Percentiles rank a stretch among this genome's conserved stretches.
phyloP scores from a whole-genome alignment of 305 asterid genomes.

The Solanum hybrid region DNA sequence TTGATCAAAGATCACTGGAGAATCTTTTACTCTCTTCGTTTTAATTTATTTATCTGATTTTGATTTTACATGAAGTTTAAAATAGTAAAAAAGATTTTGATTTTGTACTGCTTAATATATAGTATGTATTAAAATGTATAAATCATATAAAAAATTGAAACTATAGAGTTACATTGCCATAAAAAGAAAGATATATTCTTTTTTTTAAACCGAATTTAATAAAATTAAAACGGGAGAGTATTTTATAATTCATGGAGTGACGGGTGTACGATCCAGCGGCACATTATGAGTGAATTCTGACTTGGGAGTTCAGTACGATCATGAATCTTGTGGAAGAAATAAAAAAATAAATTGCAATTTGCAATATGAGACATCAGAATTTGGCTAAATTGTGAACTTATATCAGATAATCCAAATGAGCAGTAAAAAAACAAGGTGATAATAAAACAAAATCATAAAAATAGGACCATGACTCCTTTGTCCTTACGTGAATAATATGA shows the following conservation, averaged over 20 bases:
- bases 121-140: not conserved
- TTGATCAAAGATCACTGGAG: not conserved
- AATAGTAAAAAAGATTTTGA: accelerated
- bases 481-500: not conserved
- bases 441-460: not conserved
- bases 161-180: not conserved
- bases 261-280: not conserved
- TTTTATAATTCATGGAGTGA: not conserved
- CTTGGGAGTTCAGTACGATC: not conserved
- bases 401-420: not conserved
- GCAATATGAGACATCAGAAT: not conserved
- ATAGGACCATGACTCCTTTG: not conserved
- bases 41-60: not conserved
- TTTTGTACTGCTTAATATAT: too few relatives aligned
- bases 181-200: too few relatives aligned
- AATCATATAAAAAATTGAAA: not conserved
- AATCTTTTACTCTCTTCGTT: accelerated
- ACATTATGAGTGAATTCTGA: not conserved
- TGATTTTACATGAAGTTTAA: not conserved
- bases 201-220: too few relatives aligned
- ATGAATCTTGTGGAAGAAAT: not conserved
- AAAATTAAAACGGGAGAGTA: not conserved
- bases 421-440: not conserved
- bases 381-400: not conserved
- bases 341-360: not conserved